A percentile compares a stretch with the other conserved stretches of the same genome.
Evolutionary conservation across 768 basidiomycete species (phyloP).

Genomic region (Pilatotrama ljubarskyi): DNA sequence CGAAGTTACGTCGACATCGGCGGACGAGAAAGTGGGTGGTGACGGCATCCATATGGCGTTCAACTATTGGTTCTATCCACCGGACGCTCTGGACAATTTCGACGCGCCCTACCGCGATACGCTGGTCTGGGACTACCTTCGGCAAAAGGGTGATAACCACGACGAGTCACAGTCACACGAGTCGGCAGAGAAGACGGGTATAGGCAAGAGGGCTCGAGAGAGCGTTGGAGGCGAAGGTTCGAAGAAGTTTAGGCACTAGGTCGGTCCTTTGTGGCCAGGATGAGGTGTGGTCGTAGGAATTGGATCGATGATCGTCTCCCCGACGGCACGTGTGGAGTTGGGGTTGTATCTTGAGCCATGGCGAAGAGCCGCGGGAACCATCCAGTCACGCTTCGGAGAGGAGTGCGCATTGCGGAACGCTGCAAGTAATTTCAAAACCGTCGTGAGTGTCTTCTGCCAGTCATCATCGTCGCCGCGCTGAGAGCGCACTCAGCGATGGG

Average conservation of each 20-base stretch:
- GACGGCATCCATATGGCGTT: conserved; percentile 33
- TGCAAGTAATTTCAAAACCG: too few relatives aligned
- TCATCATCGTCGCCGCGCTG: too few relatives aligned
- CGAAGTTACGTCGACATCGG: conserved; percentile 32
- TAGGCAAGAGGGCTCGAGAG: conserved; percentile 5
- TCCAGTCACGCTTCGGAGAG: too few relatives aligned
- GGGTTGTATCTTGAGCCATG: too few relatives aligned
- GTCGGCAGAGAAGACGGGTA: not conserved
- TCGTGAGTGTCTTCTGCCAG: too few relatives aligned
- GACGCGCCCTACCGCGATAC: conserved; percentile 30
- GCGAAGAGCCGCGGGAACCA: too few relatives aligned
- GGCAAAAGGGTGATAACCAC: conserved; percentile 1
- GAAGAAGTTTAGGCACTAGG: conserved; percentile 11
- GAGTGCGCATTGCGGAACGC: too few relatives aligned
- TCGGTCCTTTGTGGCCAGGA: not conserved
- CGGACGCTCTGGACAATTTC: conserved; percentile 28
- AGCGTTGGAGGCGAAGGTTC: not conserved
- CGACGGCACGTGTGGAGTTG: too few relatives aligned
- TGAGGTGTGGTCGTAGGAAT: too few relatives aligned
- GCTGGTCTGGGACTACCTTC: conserved; percentile 30
- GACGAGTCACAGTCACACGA: not conserved
- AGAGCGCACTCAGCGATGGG: too few relatives aligned
- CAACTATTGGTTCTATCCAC: conserved; percentile 38
- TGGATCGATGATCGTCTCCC: too few relatives aligned
- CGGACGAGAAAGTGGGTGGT: not conserved